Conservation (phyloP, 164 flowering plant genomes). For the Paratinospora sagittata region DNA sequence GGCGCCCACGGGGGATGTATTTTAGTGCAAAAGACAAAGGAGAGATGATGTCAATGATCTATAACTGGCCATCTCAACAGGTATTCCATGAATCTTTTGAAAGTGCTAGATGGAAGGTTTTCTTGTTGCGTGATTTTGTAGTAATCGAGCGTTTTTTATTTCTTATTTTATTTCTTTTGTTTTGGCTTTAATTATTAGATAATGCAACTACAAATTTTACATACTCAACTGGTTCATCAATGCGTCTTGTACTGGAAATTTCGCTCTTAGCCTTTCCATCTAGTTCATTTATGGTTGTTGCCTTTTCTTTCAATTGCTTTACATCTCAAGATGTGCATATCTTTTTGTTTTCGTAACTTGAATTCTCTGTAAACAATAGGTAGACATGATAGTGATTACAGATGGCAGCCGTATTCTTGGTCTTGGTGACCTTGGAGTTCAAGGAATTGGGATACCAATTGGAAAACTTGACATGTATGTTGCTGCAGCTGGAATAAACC, state of each 20-base stretch:
- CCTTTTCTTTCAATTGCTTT: too few species aligned
- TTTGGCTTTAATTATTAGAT: not conserved
- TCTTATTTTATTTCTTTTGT: not conserved
- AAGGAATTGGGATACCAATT: constrained; percentile 96
- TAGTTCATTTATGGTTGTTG: not conserved
- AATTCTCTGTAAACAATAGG: constrained; percentile 39
- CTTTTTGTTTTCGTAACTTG: not conserved
- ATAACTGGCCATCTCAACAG: constrained; percentile 90
- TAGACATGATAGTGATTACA: constrained; percentile 95
- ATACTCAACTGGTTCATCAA: not conserved
- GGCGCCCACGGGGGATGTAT: constrained; percentile 99
- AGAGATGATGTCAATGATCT: constrained; percentile 99
- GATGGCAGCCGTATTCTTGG: constrained; percentile 99
- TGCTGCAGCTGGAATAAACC: constrained; percentile 98
- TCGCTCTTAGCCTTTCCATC: too few species aligned
- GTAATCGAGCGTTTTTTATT: not conserved
- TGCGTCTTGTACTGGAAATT: not conserved
- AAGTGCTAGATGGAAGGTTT: not conserved
- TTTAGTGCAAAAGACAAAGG: constrained; percentile 98
- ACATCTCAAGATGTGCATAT: too few species aligned
- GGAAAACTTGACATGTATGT: constrained; percentile 99
- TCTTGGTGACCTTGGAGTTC: constrained; percentile 98
- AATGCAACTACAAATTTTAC: not conserved
- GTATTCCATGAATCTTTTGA: constrained; percentile 27
- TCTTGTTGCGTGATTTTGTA: too few species aligned